These are phyloP conservation scores for Camelina sativa DNA, from an alignment of 345 rosid genomes.

Conservation along the genomic window DNA sequence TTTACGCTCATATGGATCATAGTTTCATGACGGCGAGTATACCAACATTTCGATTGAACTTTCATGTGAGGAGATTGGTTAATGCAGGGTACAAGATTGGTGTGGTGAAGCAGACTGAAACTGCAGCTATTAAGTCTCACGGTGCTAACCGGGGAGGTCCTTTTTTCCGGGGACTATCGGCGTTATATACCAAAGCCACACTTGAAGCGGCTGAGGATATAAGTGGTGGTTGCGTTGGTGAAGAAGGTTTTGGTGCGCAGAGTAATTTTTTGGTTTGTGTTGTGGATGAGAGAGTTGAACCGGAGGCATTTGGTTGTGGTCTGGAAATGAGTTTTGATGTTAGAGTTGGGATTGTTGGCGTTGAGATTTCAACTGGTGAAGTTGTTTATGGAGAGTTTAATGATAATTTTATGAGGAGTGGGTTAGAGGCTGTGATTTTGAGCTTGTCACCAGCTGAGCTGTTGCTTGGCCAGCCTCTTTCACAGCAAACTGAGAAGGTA, in stretches of 20 bases:
- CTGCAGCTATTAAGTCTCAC: conserved; percentile 88
- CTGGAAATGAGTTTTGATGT: conserved; percentile 52
- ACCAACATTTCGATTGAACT: conserved; percentile 85
- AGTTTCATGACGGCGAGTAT: conserved; percentile 87
- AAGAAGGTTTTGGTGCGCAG: conserved; percentile 69
- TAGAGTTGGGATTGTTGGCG: conserved; percentile 78
- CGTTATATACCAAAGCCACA: conserved; percentile 86
- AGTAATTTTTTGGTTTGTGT: conserved; percentile 81
- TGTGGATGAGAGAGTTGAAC: conserved; percentile 57
- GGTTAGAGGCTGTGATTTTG: conserved; percentile 78
- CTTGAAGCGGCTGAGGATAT: conserved; percentile 88
- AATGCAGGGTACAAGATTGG: conserved; percentile 89
- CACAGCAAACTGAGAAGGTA: conserved; percentile 87
- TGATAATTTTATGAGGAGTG: conserved; percentile 77
- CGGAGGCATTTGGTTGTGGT: conserved; percentile 35
- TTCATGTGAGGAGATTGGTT: conserved; percentile 85
- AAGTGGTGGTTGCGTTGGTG: conserved; percentile 53
- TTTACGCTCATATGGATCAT: conserved; percentile 80
- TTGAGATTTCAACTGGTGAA: conserved; percentile 92
- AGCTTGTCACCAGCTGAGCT: conserved; percentile 90
- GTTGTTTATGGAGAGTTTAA: conserved; percentile 79
- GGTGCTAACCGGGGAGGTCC: conserved; percentile 68
- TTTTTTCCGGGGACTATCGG: conserved; percentile 79
- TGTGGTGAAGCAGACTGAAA: conserved; percentile 96
- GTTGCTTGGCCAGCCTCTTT: conserved; percentile 73